Percentiles rank a stretch among this genome's conserved stretches.
phyloP scores from a whole-genome alignment of 2,329 filamentous ascomycete species.

The Pseudogymnoascus sp. region DNA sequence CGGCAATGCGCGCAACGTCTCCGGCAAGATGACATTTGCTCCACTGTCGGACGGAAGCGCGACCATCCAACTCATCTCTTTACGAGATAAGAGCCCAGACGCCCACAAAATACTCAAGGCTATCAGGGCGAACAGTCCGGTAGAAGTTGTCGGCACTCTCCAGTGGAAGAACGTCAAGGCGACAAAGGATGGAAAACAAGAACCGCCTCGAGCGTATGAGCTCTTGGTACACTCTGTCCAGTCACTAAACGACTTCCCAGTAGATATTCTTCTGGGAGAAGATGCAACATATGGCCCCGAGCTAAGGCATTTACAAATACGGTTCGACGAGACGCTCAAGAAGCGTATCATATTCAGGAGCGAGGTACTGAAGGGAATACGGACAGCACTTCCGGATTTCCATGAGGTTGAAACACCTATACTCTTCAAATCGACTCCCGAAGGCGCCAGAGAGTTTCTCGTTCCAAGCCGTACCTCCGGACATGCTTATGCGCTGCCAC shows the following conservation, averaged over 20 bases:
- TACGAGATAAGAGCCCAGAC: neutral
- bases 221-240: slow-evolving; percentile 56
- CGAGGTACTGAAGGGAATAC: slow-evolving; percentile 33
- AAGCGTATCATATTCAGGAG: slow-evolving; percentile 65
- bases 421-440: slow-evolving; percentile 94
- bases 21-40: slow-evolving; percentile 10
- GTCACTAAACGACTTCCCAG: slow-evolving; percentile 65
- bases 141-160: slow-evolving; percentile 14
- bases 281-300: slow-evolving; percentile 65
- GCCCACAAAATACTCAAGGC: neutral
- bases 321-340: slow-evolving; percentile 61
- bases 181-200: neutral
- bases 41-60: slow-evolving; percentile 7
- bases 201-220: slow-evolving; percentile 37
- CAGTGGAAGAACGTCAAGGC: slow-evolving; percentile 7
- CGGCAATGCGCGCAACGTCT: slow-evolving; percentile 6
- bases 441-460: slow-evolving; percentile 89
- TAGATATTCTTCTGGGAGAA: slow-evolving; percentile 67
- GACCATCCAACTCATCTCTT: slow-evolving; percentile 10
- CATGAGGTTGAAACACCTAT: slow-evolving; percentile 79
- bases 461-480: slow-evolving; percentile 76
- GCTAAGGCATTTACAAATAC: slow-evolving; percentile 75
- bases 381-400: slow-evolving; percentile 17
- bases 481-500: slow-evolving; percentile 80
- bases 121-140: slow-evolving; percentile 13